A percentile compares a stretch with the other conserved stretches of the same genome.
These are phyloP conservation scores for Passalora sequoiae DNA, from an alignment of 2,329 filamentous ascomycete genomes.

Conservation along the genomic window DNA sequence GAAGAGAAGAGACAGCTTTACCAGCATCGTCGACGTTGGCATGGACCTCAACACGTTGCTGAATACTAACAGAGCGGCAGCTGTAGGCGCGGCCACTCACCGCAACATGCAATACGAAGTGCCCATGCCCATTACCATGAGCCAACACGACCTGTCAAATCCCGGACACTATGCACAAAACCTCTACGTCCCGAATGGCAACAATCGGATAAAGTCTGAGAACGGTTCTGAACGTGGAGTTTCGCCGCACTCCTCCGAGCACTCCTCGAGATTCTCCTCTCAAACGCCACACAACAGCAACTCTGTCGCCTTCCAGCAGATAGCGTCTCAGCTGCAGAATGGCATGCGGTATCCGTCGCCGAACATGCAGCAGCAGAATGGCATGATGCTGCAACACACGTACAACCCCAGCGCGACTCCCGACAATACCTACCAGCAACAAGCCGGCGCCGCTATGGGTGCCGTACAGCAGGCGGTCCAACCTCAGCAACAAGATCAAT, in stretches of 20 bases:
- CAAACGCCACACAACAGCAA: constrained; percentile 52
- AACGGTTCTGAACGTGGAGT: constrained; percentile 56
- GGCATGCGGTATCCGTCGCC: constrained; percentile 52
- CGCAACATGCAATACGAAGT: constrained; percentile 39
- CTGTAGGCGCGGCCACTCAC: constrained; percentile 25
- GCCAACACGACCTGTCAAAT: constrained; percentile 29
- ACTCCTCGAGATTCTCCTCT: constrained; percentile 54
- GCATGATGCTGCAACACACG: constrained; percentile 51
- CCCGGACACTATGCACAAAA: constrained; percentile 36
- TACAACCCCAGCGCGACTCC: constrained; percentile 49
- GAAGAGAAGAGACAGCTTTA: constrained; percentile 35
- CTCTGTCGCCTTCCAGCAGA: constrained; percentile 41
- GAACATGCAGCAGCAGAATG: constrained; percentile 40
- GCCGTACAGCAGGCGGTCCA: constrained; percentile 30
- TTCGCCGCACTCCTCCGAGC: constrained; percentile 52
- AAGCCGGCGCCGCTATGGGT: constrained; percentile 30
- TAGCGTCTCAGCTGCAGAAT: constrained; percentile 47
- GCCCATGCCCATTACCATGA: constrained; percentile 30
- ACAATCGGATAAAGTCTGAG: constrained; percentile 52
- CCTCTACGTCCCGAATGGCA: constrained; percentile 45
- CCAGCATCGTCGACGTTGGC: constrained; percentile 26
- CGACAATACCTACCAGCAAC: constrained; percentile 40
- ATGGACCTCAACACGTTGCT: constrained; percentile 36
- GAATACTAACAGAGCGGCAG: constrained; percentile 36
- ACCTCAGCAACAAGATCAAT: constrained; percentile 31